These are phyloP conservation scores for Dioscorea alata DNA, from an alignment of 106 monocot genomes.

Conservation along the genomic window DNA sequence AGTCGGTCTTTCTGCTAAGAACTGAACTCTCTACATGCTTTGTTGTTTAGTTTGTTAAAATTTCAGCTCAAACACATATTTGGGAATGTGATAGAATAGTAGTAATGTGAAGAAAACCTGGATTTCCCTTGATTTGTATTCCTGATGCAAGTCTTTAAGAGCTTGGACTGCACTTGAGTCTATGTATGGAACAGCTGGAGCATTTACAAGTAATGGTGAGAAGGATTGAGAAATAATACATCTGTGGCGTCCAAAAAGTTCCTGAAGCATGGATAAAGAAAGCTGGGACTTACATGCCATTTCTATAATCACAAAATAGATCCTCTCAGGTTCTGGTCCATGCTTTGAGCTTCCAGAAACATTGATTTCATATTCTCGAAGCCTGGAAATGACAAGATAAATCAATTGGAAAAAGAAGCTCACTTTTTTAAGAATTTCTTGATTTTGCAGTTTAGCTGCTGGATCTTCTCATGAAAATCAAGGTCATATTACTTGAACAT, in stretches of 20 bases:
- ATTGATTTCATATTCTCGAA: slow-evolving; percentile 85
- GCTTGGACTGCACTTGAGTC: slow-evolving; percentile 97
- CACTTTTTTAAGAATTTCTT: no score
- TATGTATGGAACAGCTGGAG: slow-evolving; percentile 91
- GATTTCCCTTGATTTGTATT: slow-evolving; percentile 76
- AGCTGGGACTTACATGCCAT: slow-evolving; percentile 80
- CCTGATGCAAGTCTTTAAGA: slow-evolving; percentile 89
- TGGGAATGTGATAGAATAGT: no score
- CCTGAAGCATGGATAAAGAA: not conserved
- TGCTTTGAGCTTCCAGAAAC: slow-evolving; percentile 37
- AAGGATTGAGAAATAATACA: no score
- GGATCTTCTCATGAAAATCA: no score
- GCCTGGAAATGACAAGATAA: slow-evolving; percentile 27
- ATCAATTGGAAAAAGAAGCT: not conserved
- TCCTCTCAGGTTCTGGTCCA: slow-evolving; percentile 75
- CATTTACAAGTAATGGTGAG: not conserved
- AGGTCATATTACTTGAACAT: no score
- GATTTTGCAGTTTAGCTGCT: no score
- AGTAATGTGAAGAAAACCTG: slow-evolving; percentile 42
- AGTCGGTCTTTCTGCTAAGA: no score
- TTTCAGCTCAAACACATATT: no score
- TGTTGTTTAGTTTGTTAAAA: no score
- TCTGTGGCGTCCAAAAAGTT: no score
- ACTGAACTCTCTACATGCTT: no score
- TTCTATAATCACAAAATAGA: slow-evolving; percentile 92